Conservation (phyloP, 208 protist genomes). For the Zelonia costaricensis region DNA sequence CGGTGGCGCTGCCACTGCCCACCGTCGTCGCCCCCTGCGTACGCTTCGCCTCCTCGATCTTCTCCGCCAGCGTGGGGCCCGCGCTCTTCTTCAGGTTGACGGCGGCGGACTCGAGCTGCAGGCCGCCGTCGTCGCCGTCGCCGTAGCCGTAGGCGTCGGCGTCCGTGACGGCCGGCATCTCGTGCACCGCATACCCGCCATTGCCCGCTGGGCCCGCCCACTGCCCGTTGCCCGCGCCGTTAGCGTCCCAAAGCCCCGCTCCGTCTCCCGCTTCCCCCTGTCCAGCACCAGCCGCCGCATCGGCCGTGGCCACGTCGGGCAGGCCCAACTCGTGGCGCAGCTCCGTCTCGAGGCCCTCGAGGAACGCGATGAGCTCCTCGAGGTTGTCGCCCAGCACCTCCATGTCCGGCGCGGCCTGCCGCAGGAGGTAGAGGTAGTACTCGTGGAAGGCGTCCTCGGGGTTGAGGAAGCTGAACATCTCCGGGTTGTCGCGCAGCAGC, state of each 20-base stretch:
- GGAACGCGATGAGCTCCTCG: constrained; percentile 76
- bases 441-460: constrained; percentile 85
- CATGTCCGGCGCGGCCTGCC: constrained; percentile 70
- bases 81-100: constrained; percentile 43
- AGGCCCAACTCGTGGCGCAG: constrained; percentile 61
- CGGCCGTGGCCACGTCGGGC: constrained; percentile 4
- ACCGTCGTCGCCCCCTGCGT: constrained; percentile 7
- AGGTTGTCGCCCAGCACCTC: constrained; percentile 86
- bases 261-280: constrained; percentile 30
- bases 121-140: constrained; percentile 30
- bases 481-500: constrained; percentile 72
- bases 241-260: constrained; percentile 12
- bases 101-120: constrained; percentile 79
- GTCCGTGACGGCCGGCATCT: constrained; percentile 31
- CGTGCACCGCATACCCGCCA: constrained; percentile 14
- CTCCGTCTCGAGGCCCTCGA: constrained; percentile 69
- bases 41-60: constrained; percentile 24
- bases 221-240: background rate
- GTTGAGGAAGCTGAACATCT: constrained; percentile 82
- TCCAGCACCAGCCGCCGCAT: constrained; percentile 31
- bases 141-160: constrained; percentile 43
- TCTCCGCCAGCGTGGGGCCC: constrained; percentile 28
- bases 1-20: background rate
- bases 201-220: background rate
- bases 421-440: constrained; percentile 87